These are phyloP conservation scores for Papiliotrema nemorosa DNA, from an alignment of 1,284 basidiomycete species.

Conservation along the genomic window DNA sequence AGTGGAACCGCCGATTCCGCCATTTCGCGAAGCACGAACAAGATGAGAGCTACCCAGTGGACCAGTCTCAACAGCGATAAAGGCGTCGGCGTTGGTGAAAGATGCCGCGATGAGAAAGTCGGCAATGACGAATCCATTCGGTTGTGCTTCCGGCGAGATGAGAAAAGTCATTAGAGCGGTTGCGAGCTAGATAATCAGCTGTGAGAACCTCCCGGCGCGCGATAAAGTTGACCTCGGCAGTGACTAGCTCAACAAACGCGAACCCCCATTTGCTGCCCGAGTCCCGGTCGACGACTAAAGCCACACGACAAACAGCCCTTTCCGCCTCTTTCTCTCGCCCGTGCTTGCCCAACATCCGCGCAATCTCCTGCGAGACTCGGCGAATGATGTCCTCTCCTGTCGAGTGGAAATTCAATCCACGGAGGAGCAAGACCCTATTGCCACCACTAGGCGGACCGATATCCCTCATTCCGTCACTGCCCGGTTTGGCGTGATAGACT, in stretches of 20 bases:
- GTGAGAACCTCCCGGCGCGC: background rate
- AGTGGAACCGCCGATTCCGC: constrained; percentile 36
- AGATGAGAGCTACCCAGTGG: constrained; percentile 34
- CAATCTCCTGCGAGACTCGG: constrained; percentile 65
- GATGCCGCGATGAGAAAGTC: constrained; percentile 80
- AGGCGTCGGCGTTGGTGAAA: constrained; percentile 80
- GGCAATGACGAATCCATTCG: constrained; percentile 80
- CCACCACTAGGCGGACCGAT: constrained; percentile 56
- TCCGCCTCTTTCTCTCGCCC: constrained; percentile 70
- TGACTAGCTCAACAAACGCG: constrained; percentile 84
- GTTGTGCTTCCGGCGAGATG: constrained; percentile 76
- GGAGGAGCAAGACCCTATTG: constrained; percentile 67
- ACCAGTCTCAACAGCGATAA: constrained; percentile 66
- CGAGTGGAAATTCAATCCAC: constrained; percentile 81
- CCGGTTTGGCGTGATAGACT: constrained; percentile 46
- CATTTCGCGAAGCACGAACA: constrained; percentile 27
- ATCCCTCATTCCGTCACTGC: constrained; percentile 87
- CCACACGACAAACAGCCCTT: constrained; percentile 76
- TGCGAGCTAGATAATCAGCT: constrained; percentile 49
- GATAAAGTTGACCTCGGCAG: constrained; percentile 61
- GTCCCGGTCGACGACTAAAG: constrained; percentile 79
- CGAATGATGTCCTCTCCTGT: constrained; percentile 55
- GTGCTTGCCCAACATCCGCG: constrained; percentile 56
- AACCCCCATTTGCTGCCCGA: constrained; percentile 84
- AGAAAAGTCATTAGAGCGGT: constrained; percentile 69